Evolutionary conservation across 768 basidiomycete species (phyloP).

Genomic region (Amanita thiersii): DNA sequence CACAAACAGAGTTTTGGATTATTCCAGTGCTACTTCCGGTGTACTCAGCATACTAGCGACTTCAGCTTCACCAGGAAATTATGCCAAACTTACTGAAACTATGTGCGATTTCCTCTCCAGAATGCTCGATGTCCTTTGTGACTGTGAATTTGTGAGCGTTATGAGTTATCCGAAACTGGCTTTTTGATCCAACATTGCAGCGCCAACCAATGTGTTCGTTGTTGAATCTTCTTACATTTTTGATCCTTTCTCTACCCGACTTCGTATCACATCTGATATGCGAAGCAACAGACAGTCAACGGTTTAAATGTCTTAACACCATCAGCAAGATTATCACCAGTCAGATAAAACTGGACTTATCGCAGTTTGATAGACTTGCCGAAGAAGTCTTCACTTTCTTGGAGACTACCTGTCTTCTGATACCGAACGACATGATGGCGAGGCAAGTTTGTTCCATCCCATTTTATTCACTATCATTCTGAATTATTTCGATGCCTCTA

Average conservation of each 20-base stretch:
- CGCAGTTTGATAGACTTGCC: slow-evolving; percentile 25
- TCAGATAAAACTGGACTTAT: slow-evolving; percentile 25
- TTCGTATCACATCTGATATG: slow-evolving; percentile 33
- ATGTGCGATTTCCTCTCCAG: slow-evolving; percentile 29
- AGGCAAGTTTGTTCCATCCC: slow-evolving; percentile 19
- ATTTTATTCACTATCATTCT: background rate
- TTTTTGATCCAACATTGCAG: slow-evolving; percentile 23
- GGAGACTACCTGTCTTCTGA: slow-evolving; percentile 44
- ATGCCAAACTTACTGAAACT: slow-evolving; percentile 19
- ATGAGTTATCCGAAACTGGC: slow-evolving; percentile 1
- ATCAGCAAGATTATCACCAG: slow-evolving; percentile 33
- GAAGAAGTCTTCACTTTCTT: slow-evolving; percentile 37
- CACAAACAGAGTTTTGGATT: slow-evolving; percentile 15
- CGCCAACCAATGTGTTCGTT: slow-evolving; percentile 37
- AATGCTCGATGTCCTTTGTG: slow-evolving; percentile 29
- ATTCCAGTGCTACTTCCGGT: slow-evolving; percentile 32
- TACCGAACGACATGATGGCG: slow-evolving; percentile 32
- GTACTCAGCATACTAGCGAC: slow-evolving; percentile 40
- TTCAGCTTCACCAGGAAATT: slow-evolving; percentile 22
- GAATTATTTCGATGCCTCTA: background rate
- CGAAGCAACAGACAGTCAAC: slow-evolving; percentile 15
- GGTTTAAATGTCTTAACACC: slow-evolving; percentile 27
- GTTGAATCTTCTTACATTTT: slow-evolving; percentile 40
- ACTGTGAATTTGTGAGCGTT: slow-evolving; percentile 31
- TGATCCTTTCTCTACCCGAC: slow-evolving; percentile 40